These are phyloP conservation scores for Tricholoma bakamatsutake DNA, from an alignment of 768 basidiomycete genomes.

Conservation along the genomic window DNA sequence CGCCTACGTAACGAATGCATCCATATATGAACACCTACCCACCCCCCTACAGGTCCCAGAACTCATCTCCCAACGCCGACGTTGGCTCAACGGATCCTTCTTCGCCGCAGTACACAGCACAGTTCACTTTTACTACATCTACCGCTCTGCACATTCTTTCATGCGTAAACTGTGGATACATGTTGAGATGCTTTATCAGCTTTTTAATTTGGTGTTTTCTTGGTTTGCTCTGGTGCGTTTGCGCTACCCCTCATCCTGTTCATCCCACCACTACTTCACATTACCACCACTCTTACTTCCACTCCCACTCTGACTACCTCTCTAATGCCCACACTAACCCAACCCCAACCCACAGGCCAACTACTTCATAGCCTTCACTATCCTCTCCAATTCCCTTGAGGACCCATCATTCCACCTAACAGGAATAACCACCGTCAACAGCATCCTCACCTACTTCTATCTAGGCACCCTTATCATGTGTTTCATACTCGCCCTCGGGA, in stretches of 20 bases:
- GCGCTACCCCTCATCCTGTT: not conserved
- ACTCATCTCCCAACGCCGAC: conserved; percentile 88
- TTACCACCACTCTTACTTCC: too few relatives aligned
- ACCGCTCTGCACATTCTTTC: conserved; percentile 81
- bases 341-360: conserved; percentile 81
- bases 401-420: conserved; percentile 49
- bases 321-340: too few relatives aligned
- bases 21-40: too few relatives aligned
- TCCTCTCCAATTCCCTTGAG: conserved; percentile 73
- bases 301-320: too few relatives aligned
- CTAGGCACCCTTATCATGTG: conserved; percentile 82
- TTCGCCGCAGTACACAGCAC: conserved; percentile 93
- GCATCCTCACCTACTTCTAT: conserved; percentile 82
- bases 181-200: conserved; percentile 87
- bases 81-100: conserved; percentile 98
- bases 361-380: conserved; percentile 84
- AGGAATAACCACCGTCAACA: conserved; percentile 67
- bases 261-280: not conserved
- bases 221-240: conserved; percentile 79
- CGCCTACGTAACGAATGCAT: too few relatives aligned
- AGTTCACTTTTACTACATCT: conserved; percentile 92
- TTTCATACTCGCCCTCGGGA: conserved; percentile 84
- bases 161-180: conserved; percentile 92
- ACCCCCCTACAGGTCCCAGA: conserved; percentile 87
- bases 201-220: conserved; percentile 87